Evolutionary conservation across 148 eudicot species (phyloP), one percentile per base, ranked within the genome.

Genomic region (Rheum nobile): DNA sequence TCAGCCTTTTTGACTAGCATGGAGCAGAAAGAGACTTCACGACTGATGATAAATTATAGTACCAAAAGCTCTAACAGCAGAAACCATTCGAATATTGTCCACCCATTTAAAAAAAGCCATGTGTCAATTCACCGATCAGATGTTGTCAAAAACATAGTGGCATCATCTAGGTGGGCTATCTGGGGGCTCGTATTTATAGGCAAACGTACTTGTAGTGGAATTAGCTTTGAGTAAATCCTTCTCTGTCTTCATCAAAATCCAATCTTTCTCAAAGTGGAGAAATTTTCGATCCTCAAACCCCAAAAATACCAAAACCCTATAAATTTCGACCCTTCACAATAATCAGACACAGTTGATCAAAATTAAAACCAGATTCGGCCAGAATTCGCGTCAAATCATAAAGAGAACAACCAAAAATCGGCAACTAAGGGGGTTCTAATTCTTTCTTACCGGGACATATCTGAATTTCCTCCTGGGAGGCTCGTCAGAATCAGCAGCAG

Each of bases 381-480:
- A 61, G 28, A 22, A 61, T 2, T 13, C 34, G 67, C 67, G 28
- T 28, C 67, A 12, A 29, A 26, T 61, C 19, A 29, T 29, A 29
- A 12, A 29, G 65, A 26, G 13, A 55, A 55, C 55, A 50, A 12
- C 46, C 13, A 42, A 42, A 35, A 42, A 42, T 9, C 14, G 46
- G 13, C 16, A 42, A 42, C 46, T 42, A 12, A 42, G 13, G 46
- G 46, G 46, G 14, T 42, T 42, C 46, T 0, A 42, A 42, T 42
- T 42, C 14, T 42, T 1, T 9, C 2, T 42, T 85, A 93, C 98
- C 96, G 98, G 98, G 74, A 93, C 81, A 75, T 86, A 93, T 79
- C 88, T 88, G 76, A 90, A 88, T 81, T 80, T 90, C 17, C 84
- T 82, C 71, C 79, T 77, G 2, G 87, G 90, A 26, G 90, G 96